Evolutionary conservation across 2,329 filamentous ascomycete species (phyloP).

Genomic region (Ceratocystis huliohia): DNA sequence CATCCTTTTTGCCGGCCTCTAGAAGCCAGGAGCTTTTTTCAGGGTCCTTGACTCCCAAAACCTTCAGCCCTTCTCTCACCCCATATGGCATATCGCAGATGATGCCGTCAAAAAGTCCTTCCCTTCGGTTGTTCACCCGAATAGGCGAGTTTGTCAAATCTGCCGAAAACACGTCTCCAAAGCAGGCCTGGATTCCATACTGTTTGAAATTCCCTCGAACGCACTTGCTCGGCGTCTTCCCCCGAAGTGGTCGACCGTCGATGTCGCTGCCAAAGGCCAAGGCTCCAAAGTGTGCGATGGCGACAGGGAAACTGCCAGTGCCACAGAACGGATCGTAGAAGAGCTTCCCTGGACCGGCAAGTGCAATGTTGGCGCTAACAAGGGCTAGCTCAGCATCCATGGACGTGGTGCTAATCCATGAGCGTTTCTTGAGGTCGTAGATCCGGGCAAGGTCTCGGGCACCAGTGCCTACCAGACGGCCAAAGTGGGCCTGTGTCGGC

Average conservation of each 20-base stretch:
- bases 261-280: slow-evolving; percentile 80
- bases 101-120: slow-evolving; percentile 70
- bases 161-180: slow-evolving; percentile 69
- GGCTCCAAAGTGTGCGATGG: slow-evolving; percentile 82
- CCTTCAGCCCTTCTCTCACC: slow-evolving; percentile 79
- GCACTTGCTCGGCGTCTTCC: slow-evolving; percentile 44
- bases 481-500: slow-evolving; percentile 41
- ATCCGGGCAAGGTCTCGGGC: slow-evolving; percentile 54
- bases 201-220: slow-evolving; percentile 65
- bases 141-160: slow-evolving; percentile 84
- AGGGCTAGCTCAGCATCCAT: slow-evolving; percentile 94
- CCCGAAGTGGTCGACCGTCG: slow-evolving; percentile 77
- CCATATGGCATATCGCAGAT: slow-evolving; percentile 94
- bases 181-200: slow-evolving; percentile 53
- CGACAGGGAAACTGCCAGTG: slow-evolving; percentile 83
- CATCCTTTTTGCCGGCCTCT: slow-evolving; percentile 55
- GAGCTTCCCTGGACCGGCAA: slow-evolving; percentile 68
- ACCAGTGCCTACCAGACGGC: slow-evolving; percentile 55
- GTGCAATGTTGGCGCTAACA: slow-evolving; percentile 80
- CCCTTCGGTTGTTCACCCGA: slow-evolving; percentile 31
- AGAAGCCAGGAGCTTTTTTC: slow-evolving; percentile 47
- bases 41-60: slow-evolving; percentile 64
- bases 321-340: slow-evolving; percentile 95
- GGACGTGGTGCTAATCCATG: slow-evolving; percentile 88
- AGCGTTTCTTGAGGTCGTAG: slow-evolving; percentile 84